Percentiles rank a stretch among this genome's conserved stretches.
These are phyloP conservation scores for Angomonas deanei DNA, from an alignment of 208 protist genomes.

Conservation along the genomic window DNA sequence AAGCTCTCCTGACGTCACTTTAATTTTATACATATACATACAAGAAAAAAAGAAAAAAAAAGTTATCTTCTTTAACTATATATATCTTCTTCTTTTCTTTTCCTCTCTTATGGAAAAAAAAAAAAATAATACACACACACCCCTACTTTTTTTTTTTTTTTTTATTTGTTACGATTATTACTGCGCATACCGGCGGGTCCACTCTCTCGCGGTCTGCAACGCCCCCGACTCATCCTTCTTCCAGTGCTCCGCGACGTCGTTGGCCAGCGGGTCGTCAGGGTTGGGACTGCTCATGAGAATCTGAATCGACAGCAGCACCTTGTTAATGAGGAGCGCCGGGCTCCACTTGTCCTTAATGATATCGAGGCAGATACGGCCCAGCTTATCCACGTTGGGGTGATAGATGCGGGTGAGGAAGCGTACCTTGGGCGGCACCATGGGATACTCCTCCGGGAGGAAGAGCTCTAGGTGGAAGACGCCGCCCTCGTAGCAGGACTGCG, in stretches of 20 bases:
- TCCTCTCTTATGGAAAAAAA: too few relatives aligned
- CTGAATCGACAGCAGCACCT: conserved; percentile 99
- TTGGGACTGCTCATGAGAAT: conserved; percentile 99
- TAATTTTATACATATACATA: too few relatives aligned
- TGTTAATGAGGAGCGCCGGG: conserved; percentile 98
- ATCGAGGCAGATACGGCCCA: conserved; percentile 99
- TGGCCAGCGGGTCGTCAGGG: conserved; percentile 98
- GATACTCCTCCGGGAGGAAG: conserved; percentile 86
- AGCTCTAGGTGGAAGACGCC: conserved; percentile 85
- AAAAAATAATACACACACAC: conserved; percentile 1
- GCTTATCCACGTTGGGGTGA: conserved; percentile 99
- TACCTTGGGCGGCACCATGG: conserved; percentile 97
- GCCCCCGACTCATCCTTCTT: conserved; percentile 72
- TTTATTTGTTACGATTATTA: conserved; percentile 11
- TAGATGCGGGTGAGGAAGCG: conserved; percentile 99
- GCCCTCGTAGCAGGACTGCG: conserved; percentile 87
- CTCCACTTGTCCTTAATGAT: conserved; percentile 99
- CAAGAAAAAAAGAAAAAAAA: too few relatives aligned
- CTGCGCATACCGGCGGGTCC: conserved; percentile 73
- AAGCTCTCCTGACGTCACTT: too few relatives aligned
- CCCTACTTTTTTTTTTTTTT: neutral
- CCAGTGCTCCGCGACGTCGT: conserved; percentile 95
- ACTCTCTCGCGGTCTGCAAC: conserved; percentile 66
- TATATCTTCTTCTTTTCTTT: too few relatives aligned
- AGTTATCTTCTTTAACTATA: too few relatives aligned